phyloP scores from a whole-genome alignment of 2,329 filamentous ascomycete genomes.

The Penicillium nordicum region DNA sequence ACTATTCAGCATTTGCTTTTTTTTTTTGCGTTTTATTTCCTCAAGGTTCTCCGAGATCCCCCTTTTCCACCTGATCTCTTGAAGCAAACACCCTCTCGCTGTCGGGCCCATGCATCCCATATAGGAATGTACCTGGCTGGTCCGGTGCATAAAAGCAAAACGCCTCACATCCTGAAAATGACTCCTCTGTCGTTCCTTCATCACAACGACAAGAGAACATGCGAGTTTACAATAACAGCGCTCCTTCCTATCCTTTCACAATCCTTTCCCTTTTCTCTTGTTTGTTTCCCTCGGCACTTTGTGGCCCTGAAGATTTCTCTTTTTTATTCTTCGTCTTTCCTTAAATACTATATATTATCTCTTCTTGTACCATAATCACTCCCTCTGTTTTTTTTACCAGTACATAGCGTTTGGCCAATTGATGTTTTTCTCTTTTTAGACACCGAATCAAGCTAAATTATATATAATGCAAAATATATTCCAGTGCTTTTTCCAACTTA shows the following conservation, averaged over 20 bases:
- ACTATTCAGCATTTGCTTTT: conserved; percentile 14
- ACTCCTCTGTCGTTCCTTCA: not conserved
- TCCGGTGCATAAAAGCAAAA: conserved; percentile 12
- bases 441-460: not conserved
- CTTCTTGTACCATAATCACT: conserved; percentile 23
- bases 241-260: conserved; percentile 1
- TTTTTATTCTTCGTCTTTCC: conserved; percentile 7
- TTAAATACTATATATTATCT: conserved; percentile 14
- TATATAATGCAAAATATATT: not conserved
- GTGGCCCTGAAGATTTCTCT: not conserved
- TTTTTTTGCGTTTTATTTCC: conserved; percentile 1
- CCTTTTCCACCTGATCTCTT: not conserved
- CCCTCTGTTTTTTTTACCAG: conserved; percentile 9
- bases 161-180: not conserved
- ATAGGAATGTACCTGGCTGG: conserved; percentile 18
- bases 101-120: not conserved
- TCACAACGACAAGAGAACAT: not conserved
- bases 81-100: not conserved
- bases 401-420: conserved; percentile 17
- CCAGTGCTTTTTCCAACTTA: not conserved
- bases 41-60: not conserved
- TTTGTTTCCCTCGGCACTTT: not conserved
- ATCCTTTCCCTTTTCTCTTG: not conserved
- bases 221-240: not conserved
- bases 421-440: not conserved